Evolutionary conservation across 306 rosid species (phyloP), one percentile per base, ranked within the genome.

Genomic region (Cicer chorassanicum): DNA sequence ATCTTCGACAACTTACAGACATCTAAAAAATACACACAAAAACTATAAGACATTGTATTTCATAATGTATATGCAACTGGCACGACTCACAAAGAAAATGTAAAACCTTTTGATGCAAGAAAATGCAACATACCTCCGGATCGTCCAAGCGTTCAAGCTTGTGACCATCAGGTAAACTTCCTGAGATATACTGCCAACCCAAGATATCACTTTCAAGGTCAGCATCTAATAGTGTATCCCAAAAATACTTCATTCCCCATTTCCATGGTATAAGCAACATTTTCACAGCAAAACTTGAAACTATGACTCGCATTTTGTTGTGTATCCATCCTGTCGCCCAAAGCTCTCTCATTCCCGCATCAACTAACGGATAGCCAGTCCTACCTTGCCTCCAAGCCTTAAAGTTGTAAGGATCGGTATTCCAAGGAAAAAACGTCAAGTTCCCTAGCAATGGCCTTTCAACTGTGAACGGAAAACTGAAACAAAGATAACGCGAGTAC

Each of bases 291-390:
- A 93, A 93, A 79, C 98, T 91, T 41, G 98, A 88, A 84, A 93
- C 98, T 0, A 93, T 97, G 9, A 93, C 97, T 70, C 98, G 90
- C 59, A 93, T 89, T 48, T 97, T 89, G 85, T 93, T 97, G 70
- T 93, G 98, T 50, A 93, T 81, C 98, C 98, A 93, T 41, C 98
- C 98, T 14, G 98, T 89, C 46, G 98, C 98, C 98, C 98, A 93
- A 59, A 93, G 78, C 81, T 93, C 98, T 76, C 98, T 91, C 98
- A 93, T 93, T 63, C 98, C 98, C 48, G 97, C 98, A 89, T 93
- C 98, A 73, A 93, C 98, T 78, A 93, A 85, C 0, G 98, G 98
- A 79, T 93, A 93, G 4, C 98, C 98, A 40, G 97, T 93, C 68
- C 98, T 87, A 72, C 98, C 98, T 86, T 93, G 98, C 61, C 98